Evolutionary conservation across 73 alveolate species (phyloP), one percentile per base, ranked within the genome.

Genomic region (Symbiodinium pilosum): DNA sequence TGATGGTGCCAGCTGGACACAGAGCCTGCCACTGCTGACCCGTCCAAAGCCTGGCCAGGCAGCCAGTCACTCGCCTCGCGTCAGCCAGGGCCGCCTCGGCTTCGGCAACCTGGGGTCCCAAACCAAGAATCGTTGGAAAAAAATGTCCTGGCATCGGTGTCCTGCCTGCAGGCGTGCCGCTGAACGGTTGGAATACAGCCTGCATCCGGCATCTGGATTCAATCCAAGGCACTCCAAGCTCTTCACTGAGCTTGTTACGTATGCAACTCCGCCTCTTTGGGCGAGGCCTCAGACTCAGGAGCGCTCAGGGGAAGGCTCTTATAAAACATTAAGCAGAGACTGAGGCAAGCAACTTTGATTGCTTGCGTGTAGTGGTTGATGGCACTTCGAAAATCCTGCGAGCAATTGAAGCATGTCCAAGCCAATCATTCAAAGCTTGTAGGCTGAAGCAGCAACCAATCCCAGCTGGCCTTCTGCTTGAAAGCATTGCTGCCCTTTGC

Each of bases 401-500:
- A n/a, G n/a, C n/a, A n/a, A n/a, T n/a, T n/a, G n/a, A n/a, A n/a
- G n/a, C n/a, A n/a, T n/a, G n/a, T n/a, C n/a, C n/a, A n/a, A n/a
- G n/a, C n/a, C n/a, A n/a, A n/a, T n/a, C n/a, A n/a, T n/a, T n/a
- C n/a, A n/a, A n/a, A n/a, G n/a, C n/a, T n/a, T n/a, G n/a, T n/a
- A n/a, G n/a, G n/a, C n/a, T n/a, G n/a, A n/a, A n/a, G n/a, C n/a
- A 56, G 26, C 32, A 4, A 26, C 30, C 81, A 64, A 9, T 24
- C 39, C 81, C 81, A 64, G 18, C 73, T 39, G 42, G 73, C 87
- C 87, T 89, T 89, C 87, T 68, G 47, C 52, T 89, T 89, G 95
- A 89, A 89, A 71, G 86, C 75, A 59, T 89, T 71, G 87, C 95
- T 36, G 87, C 95, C 95, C 43, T 69, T 64, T 86, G 95, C 86